Base-by-base conservation (phyloP, 2,329 filamentous ascomycete genomes). In the Hypomyces perniciosus region DNA sequence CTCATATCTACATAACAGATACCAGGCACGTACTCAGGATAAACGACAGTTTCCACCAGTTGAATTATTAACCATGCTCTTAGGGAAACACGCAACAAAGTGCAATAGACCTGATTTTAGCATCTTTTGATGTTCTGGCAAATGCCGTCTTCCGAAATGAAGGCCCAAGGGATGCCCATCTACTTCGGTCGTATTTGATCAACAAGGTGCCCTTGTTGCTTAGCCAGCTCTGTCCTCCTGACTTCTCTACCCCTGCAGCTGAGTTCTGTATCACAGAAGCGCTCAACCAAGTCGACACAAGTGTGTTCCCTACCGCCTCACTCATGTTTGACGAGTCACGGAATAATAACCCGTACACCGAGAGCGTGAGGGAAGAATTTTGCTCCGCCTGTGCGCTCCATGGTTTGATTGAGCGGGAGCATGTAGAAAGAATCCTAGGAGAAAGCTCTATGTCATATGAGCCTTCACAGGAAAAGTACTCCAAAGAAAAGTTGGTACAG, bases 301-400 rank as follows among this genome's bases (percentile, higher is more conserved):
- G 88, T 60, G 74, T 90, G 1, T 96, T 82, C 54, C 78, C 79
- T 0, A 81, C 78, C 1, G 68, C 80, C 4, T 79, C 79, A 2
- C 72, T 74, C 43, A 80, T 83, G 75, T 82, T 82, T 58, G 75
- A 80, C 51, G 76, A 79, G 48, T 74, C 72, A 26, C 86, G 70
- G 74, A 78, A 72, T 53, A 77, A 73, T 52, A 80, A 77, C 51
- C 75, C 75, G 0, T 78, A 80, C 51, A 81, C 79, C 0, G 79
- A 83, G 51, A 80, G 75, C 39, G 78, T 81, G 8, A 72, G 79
- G 12, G 78, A 82, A 52, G 79, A 96, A 54, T 97, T 97, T 58
- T 80, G 95, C 38, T 93, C 95, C 56, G 85, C 92, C 1, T 99
- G 93, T 64, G 89, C 88, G 49, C 76, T 96, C 37, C 91, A 97